Base-by-base conservation (phyloP, 2,329 filamentous ascomycete species). In the Nannizzia gypsea region DNA sequence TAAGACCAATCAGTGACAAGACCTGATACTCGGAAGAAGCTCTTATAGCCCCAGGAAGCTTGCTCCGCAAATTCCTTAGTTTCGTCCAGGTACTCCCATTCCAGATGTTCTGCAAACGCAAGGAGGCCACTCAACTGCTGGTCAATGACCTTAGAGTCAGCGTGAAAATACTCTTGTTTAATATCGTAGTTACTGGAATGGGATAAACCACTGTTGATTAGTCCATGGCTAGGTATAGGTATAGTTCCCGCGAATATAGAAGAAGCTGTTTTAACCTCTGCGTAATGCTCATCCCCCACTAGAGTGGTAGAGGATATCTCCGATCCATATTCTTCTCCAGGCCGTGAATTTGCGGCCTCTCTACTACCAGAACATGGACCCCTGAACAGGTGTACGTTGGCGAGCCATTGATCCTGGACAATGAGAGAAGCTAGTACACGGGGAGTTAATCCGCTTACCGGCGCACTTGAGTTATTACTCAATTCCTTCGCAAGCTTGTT, bases 41-140 rank as follows among this genome's bases (percentile, higher is more conserved):
- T 15, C 36, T 31, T 6, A 59, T 59, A 38, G 44, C 42, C 8
- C 46, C 40, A 34, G n/a, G 55, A 59, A 3, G 48, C 48, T 4
- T 46, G 15, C 9, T 59, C 48, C 5, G 36, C 40, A 17, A 59
- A 59, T 17, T 42, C 46, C 3, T 48, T 22, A 11, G 55, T 44
- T 59, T 59, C 58, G 22, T 59, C 58, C n/a, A 59, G 55, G 34
- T 59, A 59, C 3, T 48, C 48, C 58, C 48, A 55, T 59, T 55
- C 31, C 34, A 55, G 40, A 26, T 38, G 34, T 22, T 59, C 40
- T 28, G 58, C 58, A 48, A 59, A 59, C 1, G 36, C 24, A 36
- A 59, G 24, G 48, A 59, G 48, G 2, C 34, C 58, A 17, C 56
- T 48, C 13, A 42, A 3, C 40, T 59, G 58, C 17, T 54, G 48